Base-by-base conservation (phyloP, 1,139 yeast genomes). In the Magnusiomyces suaveolens region DNA sequence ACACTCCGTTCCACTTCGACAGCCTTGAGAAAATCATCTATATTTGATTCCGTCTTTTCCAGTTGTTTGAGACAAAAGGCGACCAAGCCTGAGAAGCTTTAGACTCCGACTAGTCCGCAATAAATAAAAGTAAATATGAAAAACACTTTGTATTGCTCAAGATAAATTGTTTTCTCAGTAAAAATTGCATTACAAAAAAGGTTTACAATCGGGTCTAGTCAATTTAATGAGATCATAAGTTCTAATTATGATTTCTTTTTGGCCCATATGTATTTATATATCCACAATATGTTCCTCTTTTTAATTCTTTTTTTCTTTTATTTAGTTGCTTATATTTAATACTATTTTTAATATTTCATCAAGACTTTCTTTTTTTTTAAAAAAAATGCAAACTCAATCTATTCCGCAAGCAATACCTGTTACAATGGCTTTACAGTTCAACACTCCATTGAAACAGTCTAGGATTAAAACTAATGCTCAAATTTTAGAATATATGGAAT, bases 401-500 rank as follows among this genome's bases (percentile, higher is more conserved):
- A 16, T 36, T 36, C 41, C 41, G 16, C 41, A 36, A 14, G 41
- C 16, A 14, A 14, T 36, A 10, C 4, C 41, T 10, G 33, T 29
- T 12, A 10, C 41, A 3, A 16, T 16, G 8, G 18, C 16, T n/a
- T 3, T 10, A 10, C 44, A 41, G 25, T n/a, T 41, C 25, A 41
- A 21, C 16, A 8, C 44, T 10, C 44, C 51, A 24, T 18, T 43
- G 16, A 44, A 41, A 21, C 44, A 26, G 1, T 41, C 25, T 16
- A 48, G 46, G 29, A 32, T 46, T 6, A 48, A 32, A 32, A 6
- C 23, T 6, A 20, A 49, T n/a, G 55, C 52, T 14, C 55, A 50
- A 10, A 44, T 52, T 38, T 52, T 43, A 18, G 57, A 55, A 41
- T 55, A 46, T 41, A 51, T 55, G 55, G 57, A 55, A 32, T 48